Conservation (phyloP, 75 land plant species). For the Pinus albicaulis region DNA sequence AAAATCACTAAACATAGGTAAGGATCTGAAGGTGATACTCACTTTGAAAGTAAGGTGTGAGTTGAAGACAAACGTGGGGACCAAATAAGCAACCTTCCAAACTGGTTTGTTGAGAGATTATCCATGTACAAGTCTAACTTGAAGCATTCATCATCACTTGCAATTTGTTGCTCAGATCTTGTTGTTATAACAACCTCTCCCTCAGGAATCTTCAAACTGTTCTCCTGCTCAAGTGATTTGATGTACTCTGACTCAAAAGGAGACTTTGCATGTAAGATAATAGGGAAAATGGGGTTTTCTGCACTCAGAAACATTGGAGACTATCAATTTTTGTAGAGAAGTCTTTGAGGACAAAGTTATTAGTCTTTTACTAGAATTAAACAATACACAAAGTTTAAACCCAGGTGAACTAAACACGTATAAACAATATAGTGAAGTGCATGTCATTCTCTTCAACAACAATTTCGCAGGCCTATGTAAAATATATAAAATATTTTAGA, state of each 20-base stretch:
- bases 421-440: no score
- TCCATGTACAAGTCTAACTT: conserved; percentile 35
- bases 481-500: background rate
- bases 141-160: conserved; percentile 20
- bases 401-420: no score
- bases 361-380: background rate
- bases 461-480: background rate
- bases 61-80: conserved; percentile 80
- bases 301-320: background rate
- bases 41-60: conserved; percentile 82
- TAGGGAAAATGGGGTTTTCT: background rate
- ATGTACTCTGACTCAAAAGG: conserved; percentile 3
- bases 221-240: background rate
- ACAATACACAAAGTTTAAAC: background rate
- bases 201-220: background rate
- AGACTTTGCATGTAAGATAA: conserved; percentile 5
- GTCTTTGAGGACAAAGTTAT: background rate
- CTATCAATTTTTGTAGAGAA: background rate
- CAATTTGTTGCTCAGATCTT: conserved; percentile 3
- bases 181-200: background rate
- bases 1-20: background rate
- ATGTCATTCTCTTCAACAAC: background rate
- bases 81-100: conserved; percentile 71
- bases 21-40: conserved; percentile 18
- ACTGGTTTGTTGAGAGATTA: conserved; percentile 31